phyloP scores from a whole-genome alignment of 306 rosid species.

The Castanea crenata region DNA sequence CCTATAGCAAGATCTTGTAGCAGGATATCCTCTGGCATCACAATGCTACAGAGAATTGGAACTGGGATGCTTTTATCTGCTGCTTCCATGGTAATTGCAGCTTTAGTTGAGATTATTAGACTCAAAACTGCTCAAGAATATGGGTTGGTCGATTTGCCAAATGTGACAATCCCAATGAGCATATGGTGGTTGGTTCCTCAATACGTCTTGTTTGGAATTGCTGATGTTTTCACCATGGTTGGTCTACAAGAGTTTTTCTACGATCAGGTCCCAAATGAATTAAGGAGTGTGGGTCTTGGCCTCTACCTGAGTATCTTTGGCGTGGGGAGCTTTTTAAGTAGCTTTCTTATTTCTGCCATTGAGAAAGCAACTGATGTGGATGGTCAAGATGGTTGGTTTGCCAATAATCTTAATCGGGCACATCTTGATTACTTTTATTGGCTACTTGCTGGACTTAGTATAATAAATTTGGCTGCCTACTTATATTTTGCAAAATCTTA shows the following conservation, averaged over 20 bases:
- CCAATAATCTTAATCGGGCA: conserved; percentile 20
- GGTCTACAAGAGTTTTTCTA: conserved; percentile 25
- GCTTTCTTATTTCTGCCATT: conserved; percentile 15
- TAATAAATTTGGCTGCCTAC: not conserved
- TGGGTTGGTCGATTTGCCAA: conserved; percentile 17
- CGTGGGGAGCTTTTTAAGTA: conserved; percentile 19
- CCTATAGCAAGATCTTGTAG: conserved; percentile 18
- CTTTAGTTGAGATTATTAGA: conserved; percentile 23
- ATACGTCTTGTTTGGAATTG: conserved; percentile 2
- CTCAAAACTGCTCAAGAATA: conserved; percentile 16
- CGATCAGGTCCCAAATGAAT: conserved; percentile 25
- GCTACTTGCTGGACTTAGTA: conserved; percentile 18
- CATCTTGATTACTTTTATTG: conserved; percentile 30
- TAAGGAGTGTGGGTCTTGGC: conserved; percentile 23
- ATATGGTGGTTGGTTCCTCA: conserved; percentile 28
- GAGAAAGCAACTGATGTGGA: conserved; percentile 10
- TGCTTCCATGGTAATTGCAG: conserved; percentile 23
- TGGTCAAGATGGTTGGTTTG: conserved; percentile 26
- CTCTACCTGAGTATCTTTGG: conserved; percentile 26
- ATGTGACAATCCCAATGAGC: conserved; percentile 28
- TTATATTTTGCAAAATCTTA: conserved; percentile 12
- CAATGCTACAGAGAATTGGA: conserved; percentile 30
- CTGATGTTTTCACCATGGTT: conserved; percentile 19
- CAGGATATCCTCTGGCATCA: conserved; percentile 22
- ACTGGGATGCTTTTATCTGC: conserved; percentile 18